Base-by-base conservation (phyloP, 495 filamentous ascomycete species). In the Tuber calosporum region DNA sequence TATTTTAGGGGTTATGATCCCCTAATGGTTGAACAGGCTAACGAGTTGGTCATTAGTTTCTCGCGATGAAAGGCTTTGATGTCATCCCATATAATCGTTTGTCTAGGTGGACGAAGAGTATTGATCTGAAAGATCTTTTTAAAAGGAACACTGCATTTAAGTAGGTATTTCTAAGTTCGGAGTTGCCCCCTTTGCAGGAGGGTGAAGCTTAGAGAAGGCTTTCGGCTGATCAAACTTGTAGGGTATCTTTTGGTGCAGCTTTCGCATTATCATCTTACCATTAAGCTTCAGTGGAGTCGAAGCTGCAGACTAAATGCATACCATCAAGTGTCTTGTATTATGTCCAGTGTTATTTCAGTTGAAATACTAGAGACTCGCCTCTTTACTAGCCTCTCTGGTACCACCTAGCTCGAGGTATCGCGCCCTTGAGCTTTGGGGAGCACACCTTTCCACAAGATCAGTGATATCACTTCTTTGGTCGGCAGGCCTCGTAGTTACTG, bases 61-160 rank as follows among this genome's bases (percentile, higher is more conserved):
- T 81, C 37, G 78, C 78, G 15, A 72, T 71, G 37, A 71, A 77
- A 38, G 78, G 73, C 36, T 39, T 81, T 11, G 69, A 81, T 70
- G 39, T 81, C 9, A 36, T 80, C 62, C 79, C 79, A 2, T 74
- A 73, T 30, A 66, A 72, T 3, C 71, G 69, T 72, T 40, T 81
- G 19, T 72, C 71, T 38, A 69, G 48, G 67, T 78, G 80, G 48
- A 77, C 70, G n/a, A 72, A 78, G 40, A 69, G 75, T 30, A 72
- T 81, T 22, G 75, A 80, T 66, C 72, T 80, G 7, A 78, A 69
- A 38, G 73, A 69, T 4, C n/a, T 81, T 34, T 58, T 81, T 36
- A 78, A 68, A 58, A 43, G 73, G 70, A 78, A 81, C 69, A 81
- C 76, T 45, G 70, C 79, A 38, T 80, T 80, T 66, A 81, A 80